A percentile compares a stretch with the other conserved stretches of the same genome.
These are phyloP conservation scores for Vigna reflexopilosa DNA, from an alignment of 306 rosid genomes.

Conservation along the genomic window DNA sequence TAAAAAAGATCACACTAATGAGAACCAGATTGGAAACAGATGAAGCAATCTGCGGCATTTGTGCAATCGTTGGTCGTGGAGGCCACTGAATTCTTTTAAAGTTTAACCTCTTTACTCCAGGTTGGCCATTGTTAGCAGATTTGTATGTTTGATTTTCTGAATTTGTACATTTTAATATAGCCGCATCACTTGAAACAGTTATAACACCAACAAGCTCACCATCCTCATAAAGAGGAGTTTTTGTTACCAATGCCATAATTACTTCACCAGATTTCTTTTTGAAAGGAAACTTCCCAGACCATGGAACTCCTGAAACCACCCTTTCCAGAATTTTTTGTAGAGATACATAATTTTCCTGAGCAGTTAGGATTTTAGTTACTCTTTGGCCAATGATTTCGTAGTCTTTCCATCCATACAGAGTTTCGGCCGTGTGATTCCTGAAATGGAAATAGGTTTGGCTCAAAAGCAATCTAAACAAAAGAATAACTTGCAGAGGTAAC, in stretches of 20 bases:
- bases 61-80: conserved; percentile 55
- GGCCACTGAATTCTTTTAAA: conserved; percentile 59
- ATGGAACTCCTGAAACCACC: conserved; percentile 57
- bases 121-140: conserved; percentile 42
- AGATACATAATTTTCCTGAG: conserved; percentile 55
- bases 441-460: conserved; percentile 28
- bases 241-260: conserved; percentile 67
- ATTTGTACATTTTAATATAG: conserved; percentile 43
- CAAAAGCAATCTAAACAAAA: conserved; percentile 11
- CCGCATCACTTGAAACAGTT: conserved; percentile 69
- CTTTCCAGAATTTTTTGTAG: conserved; percentile 57
- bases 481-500: background rate
- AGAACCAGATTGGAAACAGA: conserved; percentile 79
- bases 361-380: conserved; percentile 49
- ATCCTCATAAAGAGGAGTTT: conserved; percentile 65
- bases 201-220: conserved; percentile 63
- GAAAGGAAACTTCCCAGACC: conserved; percentile 80
- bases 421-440: conserved; percentile 75
- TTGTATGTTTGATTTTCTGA: conserved; percentile 40
- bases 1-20: conserved; percentile 34
- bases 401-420: conserved; percentile 77
- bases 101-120: conserved; percentile 48
- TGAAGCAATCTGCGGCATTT: conserved; percentile 66
- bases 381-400: conserved; percentile 63
- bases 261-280: conserved; percentile 73